Evolutionary conservation across 225 moss, liverwort and hornwort genomes (phyloP).

Genomic region (Rhytidiadelphus loreus): DNA sequence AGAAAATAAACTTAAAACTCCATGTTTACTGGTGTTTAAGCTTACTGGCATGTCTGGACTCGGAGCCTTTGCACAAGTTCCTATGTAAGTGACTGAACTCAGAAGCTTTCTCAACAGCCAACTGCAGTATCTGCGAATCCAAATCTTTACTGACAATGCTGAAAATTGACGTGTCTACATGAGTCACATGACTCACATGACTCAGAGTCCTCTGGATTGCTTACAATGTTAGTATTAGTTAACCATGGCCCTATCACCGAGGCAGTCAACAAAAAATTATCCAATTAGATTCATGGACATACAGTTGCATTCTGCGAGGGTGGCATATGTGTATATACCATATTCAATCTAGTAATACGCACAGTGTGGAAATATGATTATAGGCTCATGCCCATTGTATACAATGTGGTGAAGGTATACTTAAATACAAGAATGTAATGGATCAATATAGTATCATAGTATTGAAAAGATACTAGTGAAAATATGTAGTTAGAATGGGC

Average conservation of each 20-base stretch:
- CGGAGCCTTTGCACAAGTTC: too few relatives aligned
- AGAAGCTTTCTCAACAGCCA: neutral
- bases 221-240: neutral
- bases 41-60: too few relatives aligned
- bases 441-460: too few relatives aligned
- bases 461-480: neutral
- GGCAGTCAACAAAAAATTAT: too few relatives aligned
- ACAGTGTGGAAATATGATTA: neutral
- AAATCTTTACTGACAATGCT: neutral
- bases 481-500: rapidly evolving
- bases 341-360: neutral
- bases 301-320: neutral
- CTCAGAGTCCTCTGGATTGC: neutral
- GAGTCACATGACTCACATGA: too few relatives aligned
- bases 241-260: neutral
- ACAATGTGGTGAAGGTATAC: neutral
- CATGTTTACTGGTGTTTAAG: too few relatives aligned
- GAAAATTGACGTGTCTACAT: too few relatives aligned
- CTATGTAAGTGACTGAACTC: neutral
- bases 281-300: rapidly evolving
- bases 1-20: neutral
- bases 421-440: neutral
- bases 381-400: too few relatives aligned
- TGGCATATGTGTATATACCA: neutral
- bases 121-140: neutral